phyloP scores from a whole-genome alignment of 2,329 filamentous ascomycete species.

The Colletotrichum cordylinicola region DNA sequence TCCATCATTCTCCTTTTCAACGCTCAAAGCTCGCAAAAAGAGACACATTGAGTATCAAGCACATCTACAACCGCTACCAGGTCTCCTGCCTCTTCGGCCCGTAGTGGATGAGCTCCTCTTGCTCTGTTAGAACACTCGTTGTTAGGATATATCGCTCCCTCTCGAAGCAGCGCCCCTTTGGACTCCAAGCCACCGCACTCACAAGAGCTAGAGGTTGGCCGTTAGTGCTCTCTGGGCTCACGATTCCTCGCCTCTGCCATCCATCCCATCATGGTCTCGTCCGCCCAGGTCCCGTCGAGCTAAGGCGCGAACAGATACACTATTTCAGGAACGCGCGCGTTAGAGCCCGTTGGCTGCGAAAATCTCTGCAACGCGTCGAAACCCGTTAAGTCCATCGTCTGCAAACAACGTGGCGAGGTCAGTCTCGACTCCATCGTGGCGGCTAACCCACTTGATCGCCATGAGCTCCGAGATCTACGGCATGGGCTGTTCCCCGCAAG shows the following conservation, averaged over 20 bases:
- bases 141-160: not conserved
- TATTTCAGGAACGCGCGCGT: conserved; percentile 16
- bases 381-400: not conserved
- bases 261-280: conserved; percentile 8
- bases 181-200: not conserved
- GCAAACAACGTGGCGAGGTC: conserved; percentile 9
- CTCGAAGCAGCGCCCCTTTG: not conserved
- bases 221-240: not conserved
- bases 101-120: not conserved
- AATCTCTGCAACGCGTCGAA: not conserved
- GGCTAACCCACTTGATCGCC: conserved; percentile 15
- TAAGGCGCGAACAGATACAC: not conserved
- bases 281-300: not conserved
- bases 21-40: not conserved
- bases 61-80: not conserved
- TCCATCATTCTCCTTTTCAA: not conserved
- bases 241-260: conserved; percentile 5
- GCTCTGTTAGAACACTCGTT: not conserved
- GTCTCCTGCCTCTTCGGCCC: not conserved
- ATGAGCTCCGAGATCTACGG: conserved; percentile 13
- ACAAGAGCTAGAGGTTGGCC: not conserved
- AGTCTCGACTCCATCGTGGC: not conserved
- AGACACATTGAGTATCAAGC: not conserved
- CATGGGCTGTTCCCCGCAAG: conserved; percentile 9
- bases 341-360: not conserved